Evolutionary conservation across 2,329 filamentous ascomycete species (phyloP).

Genomic region (Phialemoniopsis sp.): DNA sequence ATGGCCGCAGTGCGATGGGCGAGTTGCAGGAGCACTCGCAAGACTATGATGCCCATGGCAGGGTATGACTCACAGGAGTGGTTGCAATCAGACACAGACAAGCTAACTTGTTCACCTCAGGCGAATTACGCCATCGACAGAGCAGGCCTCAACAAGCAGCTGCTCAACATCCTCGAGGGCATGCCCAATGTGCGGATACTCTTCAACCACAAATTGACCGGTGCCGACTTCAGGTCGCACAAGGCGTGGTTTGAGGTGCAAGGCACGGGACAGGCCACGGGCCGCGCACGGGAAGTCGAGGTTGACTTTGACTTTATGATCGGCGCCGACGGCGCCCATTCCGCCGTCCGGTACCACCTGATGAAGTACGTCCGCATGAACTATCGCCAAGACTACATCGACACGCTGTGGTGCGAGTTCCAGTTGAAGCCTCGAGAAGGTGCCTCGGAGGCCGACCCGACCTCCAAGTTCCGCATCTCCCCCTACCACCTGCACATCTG

Average conservation of each 20-base stretch:
- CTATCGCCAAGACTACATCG: conserved; percentile 92
- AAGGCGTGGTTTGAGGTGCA: conserved; percentile 82
- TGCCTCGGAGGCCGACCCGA: conserved; percentile 16
- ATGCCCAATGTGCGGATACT: conserved; percentile 87
- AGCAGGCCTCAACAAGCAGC: conserved; percentile 72
- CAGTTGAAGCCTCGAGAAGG: conserved; percentile 57
- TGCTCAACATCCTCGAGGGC: conserved; percentile 78
- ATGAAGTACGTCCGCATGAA: conserved; percentile 94
- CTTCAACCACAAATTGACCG: conserved; percentile 91
- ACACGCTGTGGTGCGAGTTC: conserved; percentile 97
- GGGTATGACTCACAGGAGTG: conserved; percentile 50
- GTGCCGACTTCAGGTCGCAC: conserved; percentile 75
- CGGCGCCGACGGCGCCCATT: conserved; percentile 93
- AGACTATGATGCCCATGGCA: conserved; percentile 82
- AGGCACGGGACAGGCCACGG: conserved; percentile 25
- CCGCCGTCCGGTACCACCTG: conserved; percentile 82
- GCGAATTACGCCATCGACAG: conserved; percentile 84
- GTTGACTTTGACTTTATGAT: conserved; percentile 89
- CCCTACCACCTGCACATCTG: conserved; percentile 96
- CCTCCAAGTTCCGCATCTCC: conserved; percentile 68
- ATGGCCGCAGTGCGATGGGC: conserved; percentile 62
- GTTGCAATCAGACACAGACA: not conserved
- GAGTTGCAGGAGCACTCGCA: conserved; percentile 74
- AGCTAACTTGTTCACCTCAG: conserved; percentile 39
- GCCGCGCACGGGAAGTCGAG: conserved; percentile 68